These are phyloP conservation scores for Citrus maxima DNA, from an alignment of 345 rosid genomes.

Conservation along the genomic window DNA sequence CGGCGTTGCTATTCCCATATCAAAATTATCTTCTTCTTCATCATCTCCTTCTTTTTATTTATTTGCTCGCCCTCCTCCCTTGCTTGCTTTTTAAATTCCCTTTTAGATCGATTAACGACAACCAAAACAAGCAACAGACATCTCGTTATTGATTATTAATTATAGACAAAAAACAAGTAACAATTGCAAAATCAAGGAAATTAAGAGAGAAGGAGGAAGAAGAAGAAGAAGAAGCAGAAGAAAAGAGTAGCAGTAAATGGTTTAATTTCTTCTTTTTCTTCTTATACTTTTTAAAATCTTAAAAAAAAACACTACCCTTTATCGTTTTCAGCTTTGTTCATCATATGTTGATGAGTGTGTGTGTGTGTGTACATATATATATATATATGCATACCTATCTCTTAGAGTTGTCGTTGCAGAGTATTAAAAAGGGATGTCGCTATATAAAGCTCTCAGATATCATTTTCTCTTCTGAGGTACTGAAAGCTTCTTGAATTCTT, in stretches of 20 bases:
- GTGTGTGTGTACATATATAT: neutral
- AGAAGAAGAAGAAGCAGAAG: slow-evolving; percentile 8
- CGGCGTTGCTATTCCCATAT: slow-evolving; percentile 73
- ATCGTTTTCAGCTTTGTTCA: slow-evolving; percentile 25
- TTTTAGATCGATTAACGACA: slow-evolving; percentile 22
- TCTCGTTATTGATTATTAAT: neutral
- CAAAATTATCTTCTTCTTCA: slow-evolving; percentile 39
- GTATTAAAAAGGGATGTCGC: slow-evolving; percentile 28
- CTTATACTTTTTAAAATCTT: neutral
- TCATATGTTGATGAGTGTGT: neutral
- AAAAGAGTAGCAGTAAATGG: neutral
- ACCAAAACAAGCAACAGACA: slow-evolving; percentile 14
- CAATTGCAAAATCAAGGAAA: neutral
- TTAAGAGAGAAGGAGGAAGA: slow-evolving; percentile 12
- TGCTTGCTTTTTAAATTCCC: slow-evolving; percentile 21
- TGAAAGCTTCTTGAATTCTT: slow-evolving; percentile 45
- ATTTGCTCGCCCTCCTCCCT: neutral
- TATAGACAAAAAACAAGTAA: neutral
- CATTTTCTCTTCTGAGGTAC: slow-evolving; percentile 47
- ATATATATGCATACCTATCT: slow-evolving; percentile 23
- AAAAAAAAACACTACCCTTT: neutral
- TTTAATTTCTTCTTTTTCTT: neutral
- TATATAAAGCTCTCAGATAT: slow-evolving; percentile 47
- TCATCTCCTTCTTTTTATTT: slow-evolving; percentile 21
- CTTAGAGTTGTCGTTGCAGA: slow-evolving; percentile 56